These are phyloP conservation scores for Geotrichum aggregatum DNA, from an alignment of 1,139 yeast genomes.

Conservation along the genomic window DNA sequence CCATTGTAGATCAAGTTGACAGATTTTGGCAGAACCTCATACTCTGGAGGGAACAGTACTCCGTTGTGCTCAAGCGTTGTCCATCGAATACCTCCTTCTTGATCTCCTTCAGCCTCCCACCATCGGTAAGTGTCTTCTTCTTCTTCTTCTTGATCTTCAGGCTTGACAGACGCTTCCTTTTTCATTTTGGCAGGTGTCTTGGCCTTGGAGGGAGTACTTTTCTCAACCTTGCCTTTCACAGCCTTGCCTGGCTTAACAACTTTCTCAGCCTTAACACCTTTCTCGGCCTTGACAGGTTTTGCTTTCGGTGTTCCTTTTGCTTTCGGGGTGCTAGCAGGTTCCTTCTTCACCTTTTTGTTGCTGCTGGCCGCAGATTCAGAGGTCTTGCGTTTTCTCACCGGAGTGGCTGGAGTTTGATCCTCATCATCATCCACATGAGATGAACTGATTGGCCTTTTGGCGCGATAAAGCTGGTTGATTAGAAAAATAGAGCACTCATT, in stretches of 20 bases:
- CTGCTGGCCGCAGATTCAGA: slow-evolving; percentile 7
- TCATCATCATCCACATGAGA: slow-evolving; percentile 47
- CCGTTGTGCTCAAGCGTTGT: slow-evolving; percentile 81
- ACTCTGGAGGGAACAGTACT: slow-evolving; percentile 88
- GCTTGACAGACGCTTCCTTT: slow-evolving; percentile 19
- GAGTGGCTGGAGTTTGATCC: slow-evolving; percentile 31
- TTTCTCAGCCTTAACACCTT: slow-evolving; percentile 9
- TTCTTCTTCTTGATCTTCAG: slow-evolving; percentile 45
- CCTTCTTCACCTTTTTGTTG: slow-evolving; percentile 17
- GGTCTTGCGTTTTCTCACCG: slow-evolving; percentile 16
- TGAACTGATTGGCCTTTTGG: slow-evolving; percentile 38
- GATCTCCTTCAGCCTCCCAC: slow-evolving; percentile 74
- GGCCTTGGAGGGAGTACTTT: slow-evolving; percentile 13
- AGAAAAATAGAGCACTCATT: neutral
- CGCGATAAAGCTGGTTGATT: neutral
- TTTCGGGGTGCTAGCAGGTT: slow-evolving; percentile 12
- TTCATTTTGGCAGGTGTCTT: slow-evolving; percentile 16
- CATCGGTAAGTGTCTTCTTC: slow-evolving; percentile 66
- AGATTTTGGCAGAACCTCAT: slow-evolving; percentile 78
- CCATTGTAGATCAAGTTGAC: slow-evolving; percentile 75
- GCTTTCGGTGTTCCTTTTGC: slow-evolving; percentile 9
- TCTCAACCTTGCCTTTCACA: neutral
- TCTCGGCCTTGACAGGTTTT: slow-evolving; percentile 15
- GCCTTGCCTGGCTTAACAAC: slow-evolving; percentile 4
- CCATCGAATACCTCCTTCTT: slow-evolving; percentile 83